Evolutionary conservation across 139 green algal genomes (phyloP).

Genomic region (Asterochloris erici): DNA sequence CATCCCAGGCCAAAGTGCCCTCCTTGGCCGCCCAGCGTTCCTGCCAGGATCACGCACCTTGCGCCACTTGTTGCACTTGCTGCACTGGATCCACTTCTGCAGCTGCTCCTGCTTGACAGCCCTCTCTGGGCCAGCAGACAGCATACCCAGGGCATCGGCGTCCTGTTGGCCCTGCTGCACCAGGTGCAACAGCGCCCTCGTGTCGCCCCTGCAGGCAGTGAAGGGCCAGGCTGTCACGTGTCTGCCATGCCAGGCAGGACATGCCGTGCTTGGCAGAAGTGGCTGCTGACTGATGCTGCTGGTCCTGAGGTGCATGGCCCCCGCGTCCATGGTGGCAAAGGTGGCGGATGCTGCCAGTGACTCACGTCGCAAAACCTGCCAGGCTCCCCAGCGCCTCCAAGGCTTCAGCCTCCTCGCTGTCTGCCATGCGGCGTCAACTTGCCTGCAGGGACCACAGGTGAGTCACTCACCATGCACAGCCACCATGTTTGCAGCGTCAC

Average conservation of each 20-base stretch:
- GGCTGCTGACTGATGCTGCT: not conserved
- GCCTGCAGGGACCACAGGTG: no score
- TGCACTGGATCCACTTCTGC: constrained; percentile 90
- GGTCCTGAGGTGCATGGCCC: not conserved
- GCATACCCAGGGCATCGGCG: not conserved
- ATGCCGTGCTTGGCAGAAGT: not conserved
- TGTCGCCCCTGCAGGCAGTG: not conserved
- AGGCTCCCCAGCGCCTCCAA: constrained; percentile 45
- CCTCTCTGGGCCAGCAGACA: not conserved
- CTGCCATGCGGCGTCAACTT: no score
- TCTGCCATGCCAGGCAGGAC: not conserved
- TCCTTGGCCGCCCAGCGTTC: not conserved
- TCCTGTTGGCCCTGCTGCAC: constrained; percentile 1
- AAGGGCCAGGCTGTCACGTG: not conserved
- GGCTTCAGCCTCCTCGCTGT: constrained; percentile 39
- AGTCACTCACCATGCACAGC: no score
- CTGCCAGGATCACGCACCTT: constrained; percentile 42
- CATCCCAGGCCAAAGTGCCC: not conserved
- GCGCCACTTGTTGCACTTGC: constrained; percentile 75
- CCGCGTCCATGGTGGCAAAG: not conserved
- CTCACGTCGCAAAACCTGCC: constrained; percentile 45
- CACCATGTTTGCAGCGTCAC: no score
- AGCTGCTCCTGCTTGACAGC: constrained; percentile 26
- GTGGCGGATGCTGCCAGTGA: not conserved
- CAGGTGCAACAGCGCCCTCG: not conserved